Evolutionary conservation across 208 protist species (phyloP), one percentile per base, ranked within the genome.

Genomic region (Tetramitus jugosus): DNA sequence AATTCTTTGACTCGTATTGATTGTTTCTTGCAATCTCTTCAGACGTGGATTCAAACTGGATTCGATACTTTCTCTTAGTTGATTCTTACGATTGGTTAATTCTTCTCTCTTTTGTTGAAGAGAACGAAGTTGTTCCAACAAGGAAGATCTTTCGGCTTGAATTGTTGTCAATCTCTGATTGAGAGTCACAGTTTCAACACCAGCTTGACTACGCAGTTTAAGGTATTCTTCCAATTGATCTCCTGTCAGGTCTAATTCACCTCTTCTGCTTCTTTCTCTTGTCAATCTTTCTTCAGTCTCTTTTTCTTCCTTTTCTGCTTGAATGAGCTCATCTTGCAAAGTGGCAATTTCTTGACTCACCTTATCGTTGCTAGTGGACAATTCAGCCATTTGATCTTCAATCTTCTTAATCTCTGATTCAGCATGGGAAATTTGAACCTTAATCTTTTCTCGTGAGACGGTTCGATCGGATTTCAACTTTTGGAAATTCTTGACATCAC

Each of bases 341-440:
- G 85, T 81, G 68, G 93, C 89, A 79, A 96, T 85, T 17, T 92
- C 87, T 33, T 89, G 85, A 33, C 89, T 33, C n/a, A n/a, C n/a
- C n/a, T n/a, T n/a, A n/a, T n/a, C n/a, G n/a, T n/a, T n/a, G n/a
- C n/a, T n/a, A n/a, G n/a, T n/a, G n/a, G n/a, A n/a, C 26, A 79
- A 84, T 40, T 89, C 85, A 61, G 89, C 81, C 80, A 90, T 84
- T 1, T 43, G 37, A 45, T 20, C 37, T 65, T 64, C n/a, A 43
- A 76, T 74, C 20, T 82, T 42, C 35, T 83, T 42, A 23, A 42
- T 4, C 37, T 3, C 26, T 33, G 13, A 23, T 61, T 13, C 6
- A 40, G 37, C 10, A 74, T 78, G 4, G 8, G 2, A 3, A 26
- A 67, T 69, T 69, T 4, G 4, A 33, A 17, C 17, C 76, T 40